Evolutionary conservation across 1,284 basidiomycete species (phyloP), one percentile per base, ranked within the genome.

Genomic region (Cutaneotrichosporon dermatis): DNA sequence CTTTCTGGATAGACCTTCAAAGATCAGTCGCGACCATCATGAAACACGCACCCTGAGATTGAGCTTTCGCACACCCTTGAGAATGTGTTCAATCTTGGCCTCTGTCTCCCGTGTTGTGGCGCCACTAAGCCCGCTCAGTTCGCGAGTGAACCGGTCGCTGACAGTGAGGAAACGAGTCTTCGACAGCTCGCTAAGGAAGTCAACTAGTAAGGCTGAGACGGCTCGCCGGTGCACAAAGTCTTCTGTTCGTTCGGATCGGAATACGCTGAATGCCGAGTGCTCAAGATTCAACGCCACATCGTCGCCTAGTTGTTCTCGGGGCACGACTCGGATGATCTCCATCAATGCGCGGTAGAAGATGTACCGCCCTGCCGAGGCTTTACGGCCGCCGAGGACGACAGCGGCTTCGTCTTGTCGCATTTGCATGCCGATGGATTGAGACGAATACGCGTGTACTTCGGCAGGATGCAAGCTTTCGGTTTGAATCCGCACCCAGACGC

Each of bases 1-100:
- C 94, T 89, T 44, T 92, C 89, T 0, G 94, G 94, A 84, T 92
- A 97, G 41, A 94, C 90, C 89, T 91, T 34, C 67, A 7, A 51
- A 3, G 5, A 34, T 57, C 39, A 54, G 54, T 50, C 33, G 58
- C 16, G 35, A 15, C 3, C 0, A 35, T 12, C 34, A 56, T 44
- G 13, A 55, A 7, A 55, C 6, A 61, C 78, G 54, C 61, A 88
- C 89, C 79, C 89, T 89, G 73, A 95, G 86, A 67, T 88, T 85
- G 49, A 94, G 83, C 70, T 90, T 84, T 62, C 83, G 85, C 66
- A 94, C 79, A 12, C 90, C 90, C 62, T 84, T 84, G 13, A 95
- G 84, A 0, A 94, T 79, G 72, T 88, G 88, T 77, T 93, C 92
- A 55, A 88, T 89, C 66, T 85, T 88, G 65, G 84, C 82, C 65